These are phyloP conservation scores for Hamiltosporidium tvaerminnensis DNA, from an alignment of 371 early-diverging fungal genomes.

Conservation along the genomic window DNA sequence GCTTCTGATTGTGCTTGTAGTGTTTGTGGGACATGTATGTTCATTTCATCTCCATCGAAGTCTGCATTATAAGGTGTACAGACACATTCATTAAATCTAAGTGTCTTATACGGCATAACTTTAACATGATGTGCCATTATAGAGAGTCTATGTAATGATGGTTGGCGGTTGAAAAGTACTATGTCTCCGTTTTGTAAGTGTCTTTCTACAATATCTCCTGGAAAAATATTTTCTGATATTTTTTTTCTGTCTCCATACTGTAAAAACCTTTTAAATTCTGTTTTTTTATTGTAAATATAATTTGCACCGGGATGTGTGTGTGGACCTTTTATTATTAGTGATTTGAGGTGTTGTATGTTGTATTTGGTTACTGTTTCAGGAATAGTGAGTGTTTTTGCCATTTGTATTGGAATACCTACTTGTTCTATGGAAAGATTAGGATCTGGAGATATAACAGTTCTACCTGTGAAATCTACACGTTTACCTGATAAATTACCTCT, in stretches of 20 bases:
- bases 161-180: slow-evolving; percentile 98
- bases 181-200: slow-evolving; percentile 85
- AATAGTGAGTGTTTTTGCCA: slow-evolving; percentile 84
- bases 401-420: slow-evolving; percentile 76
- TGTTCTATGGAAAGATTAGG: slow-evolving; percentile 94
- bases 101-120: slow-evolving; percentile 82
- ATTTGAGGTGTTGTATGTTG: slow-evolving; percentile 66
- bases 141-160: slow-evolving; percentile 86
- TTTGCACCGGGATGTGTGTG: slow-evolving; percentile 83
- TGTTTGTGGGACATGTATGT: slow-evolving; percentile 95
- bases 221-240: slow-evolving; percentile 58
- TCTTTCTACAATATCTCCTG: slow-evolving; percentile 86
- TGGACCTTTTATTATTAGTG: slow-evolving; percentile 66
- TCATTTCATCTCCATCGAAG: slow-evolving; percentile 99
- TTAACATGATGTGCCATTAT: slow-evolving; percentile 88
- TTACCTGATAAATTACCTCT: slow-evolving; percentile 96
- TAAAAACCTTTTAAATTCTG: slow-evolving; percentile 56
- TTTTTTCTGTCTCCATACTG: slow-evolving; percentile 63
- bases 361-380: slow-evolving; percentile 76
- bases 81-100: slow-evolving; percentile 96
- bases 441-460: slow-evolving; percentile 98
- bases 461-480: slow-evolving; percentile 93
- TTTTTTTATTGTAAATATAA: slow-evolving; percentile 53
- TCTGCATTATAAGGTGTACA: slow-evolving; percentile 98
- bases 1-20: slow-evolving; percentile 93